phyloP scores from a whole-genome alignment of 192 early-diverging fungal species.

The Coemansia sp. region DNA sequence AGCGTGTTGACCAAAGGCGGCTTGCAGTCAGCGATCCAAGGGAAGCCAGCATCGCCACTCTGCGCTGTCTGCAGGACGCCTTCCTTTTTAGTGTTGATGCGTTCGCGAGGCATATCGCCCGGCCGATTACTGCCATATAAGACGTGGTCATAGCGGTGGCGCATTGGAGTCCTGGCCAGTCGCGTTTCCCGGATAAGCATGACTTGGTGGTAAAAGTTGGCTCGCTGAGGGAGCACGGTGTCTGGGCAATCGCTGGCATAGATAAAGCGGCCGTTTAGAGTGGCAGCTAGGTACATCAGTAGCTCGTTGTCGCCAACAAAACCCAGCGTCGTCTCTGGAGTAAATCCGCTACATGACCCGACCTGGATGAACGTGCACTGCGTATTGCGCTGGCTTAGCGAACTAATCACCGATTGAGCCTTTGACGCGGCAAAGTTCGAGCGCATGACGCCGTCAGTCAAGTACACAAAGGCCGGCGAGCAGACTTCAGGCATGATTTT shows the following conservation, averaged over 20 bases:
- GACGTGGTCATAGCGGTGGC: constrained; percentile 36
- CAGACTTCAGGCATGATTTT: constrained; percentile 55
- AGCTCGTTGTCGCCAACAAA: constrained; percentile 77
- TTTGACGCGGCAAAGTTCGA: constrained; percentile 68
- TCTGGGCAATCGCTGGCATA: constrained; percentile 68
- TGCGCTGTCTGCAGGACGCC: constrained; percentile 18
- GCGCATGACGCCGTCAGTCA: constrained; percentile 77
- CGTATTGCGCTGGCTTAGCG: constrained; percentile 60
- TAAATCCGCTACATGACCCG: constrained; percentile 64
- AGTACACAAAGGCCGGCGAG: constrained; percentile 59
- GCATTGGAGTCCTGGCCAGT: constrained; percentile 36
- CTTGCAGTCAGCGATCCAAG: constrained; percentile 65
- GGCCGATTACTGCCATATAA: constrained; percentile 42
- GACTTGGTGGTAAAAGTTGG: constrained; percentile 53
- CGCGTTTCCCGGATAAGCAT: constrained; percentile 55
- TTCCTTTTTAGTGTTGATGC: constrained; percentile 32
- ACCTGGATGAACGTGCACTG: constrained; percentile 73
- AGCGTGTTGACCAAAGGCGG: constrained; percentile 66
- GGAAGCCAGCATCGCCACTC: constrained; percentile 58
- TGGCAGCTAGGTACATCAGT: constrained; percentile 66
- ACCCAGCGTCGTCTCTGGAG: constrained; percentile 73
- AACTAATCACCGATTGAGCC: constrained; percentile 53
- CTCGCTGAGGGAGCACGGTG: constrained; percentile 25
- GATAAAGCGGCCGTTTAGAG: constrained; percentile 69
- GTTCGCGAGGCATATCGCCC: constrained; percentile 58